These are phyloP conservation scores for Fraxinus ornus DNA, from an alignment of 305 asterid genomes.

Conservation along the genomic window DNA sequence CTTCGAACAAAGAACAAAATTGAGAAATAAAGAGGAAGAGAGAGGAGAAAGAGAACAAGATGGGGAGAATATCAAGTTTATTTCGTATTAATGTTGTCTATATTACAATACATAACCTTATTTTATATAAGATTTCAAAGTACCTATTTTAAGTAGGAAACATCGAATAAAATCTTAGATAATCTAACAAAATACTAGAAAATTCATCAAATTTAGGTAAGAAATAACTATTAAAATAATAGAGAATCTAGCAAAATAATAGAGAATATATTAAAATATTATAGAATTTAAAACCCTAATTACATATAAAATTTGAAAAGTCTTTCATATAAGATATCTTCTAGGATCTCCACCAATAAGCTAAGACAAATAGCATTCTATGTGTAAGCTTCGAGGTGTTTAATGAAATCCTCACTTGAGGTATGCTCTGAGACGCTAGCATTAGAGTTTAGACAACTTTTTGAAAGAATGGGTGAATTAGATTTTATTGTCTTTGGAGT, in stretches of 20 bases:
- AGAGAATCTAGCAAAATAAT: background rate
- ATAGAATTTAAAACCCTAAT: background rate
- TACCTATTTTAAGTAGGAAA: background rate
- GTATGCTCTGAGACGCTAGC: background rate
- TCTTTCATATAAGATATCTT: background rate
- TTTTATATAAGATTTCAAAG: background rate
- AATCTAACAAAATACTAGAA: background rate
- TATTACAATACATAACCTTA: background rate
- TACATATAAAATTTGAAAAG: background rate
- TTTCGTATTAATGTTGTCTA: background rate
- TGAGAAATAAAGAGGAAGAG: background rate
- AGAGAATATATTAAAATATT: background rate
- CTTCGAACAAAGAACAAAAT: background rate
- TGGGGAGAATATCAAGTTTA: background rate
- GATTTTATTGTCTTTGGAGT: background rate
- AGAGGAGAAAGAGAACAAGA: background rate
- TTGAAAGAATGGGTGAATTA: background rate
- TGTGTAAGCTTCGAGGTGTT: background rate
- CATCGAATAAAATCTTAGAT: background rate
- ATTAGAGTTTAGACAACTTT: background rate
- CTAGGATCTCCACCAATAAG: background rate
- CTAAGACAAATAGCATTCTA: background rate
- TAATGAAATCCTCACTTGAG: background rate
- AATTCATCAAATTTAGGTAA: background rate
- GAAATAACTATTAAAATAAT: background rate